Base-by-base conservation (phyloP, 306 rosid genomes). In the Chamaecrista fasciculata region DNA sequence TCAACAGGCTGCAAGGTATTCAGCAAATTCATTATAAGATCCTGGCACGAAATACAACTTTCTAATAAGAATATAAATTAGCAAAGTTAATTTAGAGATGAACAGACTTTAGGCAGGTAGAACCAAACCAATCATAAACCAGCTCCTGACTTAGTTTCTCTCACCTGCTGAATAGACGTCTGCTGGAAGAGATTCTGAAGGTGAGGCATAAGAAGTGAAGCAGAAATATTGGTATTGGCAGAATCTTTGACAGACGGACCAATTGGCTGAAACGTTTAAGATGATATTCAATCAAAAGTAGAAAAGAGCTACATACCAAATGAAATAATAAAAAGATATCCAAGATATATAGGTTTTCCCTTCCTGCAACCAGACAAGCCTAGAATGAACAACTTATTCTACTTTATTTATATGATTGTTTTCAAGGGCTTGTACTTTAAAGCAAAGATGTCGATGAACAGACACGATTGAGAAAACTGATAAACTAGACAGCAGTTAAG, bases 171-270 rank as follows among this genome's bases (percentile, higher is more conserved):
- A 78, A 89, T 67, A 59, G 96, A 79, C 3, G 91, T 89, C 87
- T 95, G 99, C 84, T 86, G 95, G 82, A 81, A 86, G 79, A 95
- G 91, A 76, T 87, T 91, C 66, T 95, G 97, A 81, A 91, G 91
- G 68, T 89, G 95, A 81, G 99, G 88, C 77, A 84, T 69, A 49
- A 95, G 79, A 85, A 82, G 50, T 39, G 99, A 78, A 19, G 95
- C 84, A 16, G 97, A 84, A 60, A 84, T 7, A 55, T 79, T 84
- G 57, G 63, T 64, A 74, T 80, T 91, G 81, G 73, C 78, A 69
- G 78, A 65, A 70, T 95, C 99, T 79, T 75, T 86, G 42, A 89
- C 64, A 16, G 89, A 47, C 69, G 67, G 88, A 66, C 62, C 83
- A 42, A 66, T 78, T 53, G 91, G 81, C 96, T 87, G 89, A 78